Conservation (phyloP, 2,329 filamentous ascomycete species). For the Aspergillus nomiae region DNA sequence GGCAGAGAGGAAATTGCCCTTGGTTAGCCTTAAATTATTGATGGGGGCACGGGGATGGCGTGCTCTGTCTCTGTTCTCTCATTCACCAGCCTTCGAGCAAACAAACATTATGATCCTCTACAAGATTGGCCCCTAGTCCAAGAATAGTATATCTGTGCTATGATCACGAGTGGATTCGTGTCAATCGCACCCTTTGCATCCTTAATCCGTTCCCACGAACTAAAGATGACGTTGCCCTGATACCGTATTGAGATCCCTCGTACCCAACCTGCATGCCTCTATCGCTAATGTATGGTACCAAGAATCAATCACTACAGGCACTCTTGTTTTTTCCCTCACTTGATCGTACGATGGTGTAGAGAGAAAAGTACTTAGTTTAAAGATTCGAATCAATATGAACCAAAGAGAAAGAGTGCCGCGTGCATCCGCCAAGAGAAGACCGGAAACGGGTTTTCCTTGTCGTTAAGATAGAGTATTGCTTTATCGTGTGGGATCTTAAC, state of each 20-base stretch:
- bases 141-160: not conserved
- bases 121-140: not conserved
- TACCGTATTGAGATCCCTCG: not conserved
- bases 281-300: no score
- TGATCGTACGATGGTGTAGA: not conserved
- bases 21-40: not conserved
- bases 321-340: no score
- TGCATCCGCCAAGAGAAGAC: not conserved
- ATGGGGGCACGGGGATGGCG: not conserved
- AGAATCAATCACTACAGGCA: no score
- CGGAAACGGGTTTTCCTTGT: slow-evolving; percentile 1
- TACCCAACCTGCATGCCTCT: no score
- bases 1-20: not conserved
- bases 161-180: no score
- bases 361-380: not conserved
- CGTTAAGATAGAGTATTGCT: not conserved
- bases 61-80: not conserved
- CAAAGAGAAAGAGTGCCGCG: not conserved
- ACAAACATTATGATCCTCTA: no score
- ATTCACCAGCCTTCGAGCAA: not conserved
- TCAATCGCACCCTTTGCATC: not conserved
- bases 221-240: not conserved
- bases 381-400: no score
- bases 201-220: not conserved
- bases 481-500: not conserved